Base-by-base conservation (phyloP, 2,329 filamentous ascomycete genomes). In the Dothiorella sarmentorum region DNA sequence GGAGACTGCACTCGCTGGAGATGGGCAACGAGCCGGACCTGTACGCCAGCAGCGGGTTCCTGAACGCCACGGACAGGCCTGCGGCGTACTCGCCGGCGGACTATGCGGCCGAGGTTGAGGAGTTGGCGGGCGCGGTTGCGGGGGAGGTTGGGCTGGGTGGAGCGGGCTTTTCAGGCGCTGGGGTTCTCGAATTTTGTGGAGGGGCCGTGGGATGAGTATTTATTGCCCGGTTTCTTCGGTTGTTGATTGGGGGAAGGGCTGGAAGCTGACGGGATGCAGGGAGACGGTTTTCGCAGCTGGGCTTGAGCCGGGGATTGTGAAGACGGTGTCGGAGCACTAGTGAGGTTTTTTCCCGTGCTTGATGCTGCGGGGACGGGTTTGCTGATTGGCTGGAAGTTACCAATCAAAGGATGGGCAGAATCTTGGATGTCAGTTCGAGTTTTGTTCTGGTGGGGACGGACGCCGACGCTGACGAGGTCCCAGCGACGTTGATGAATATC, bases 401-500 rank as follows among this genome's bases (percentile, higher is more conserved):
- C 47, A 51, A n/a, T 51, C 47, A 1, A 35, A 22, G 33, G 47
- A 51, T 17, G 47, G 47, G 13, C 18, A 20, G 26, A 31, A 37
- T 15, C 31, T 51, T 5, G 47, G 20, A n/a, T 7, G 47, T 51
- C 15, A 3, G 31, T 37, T 18, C 13, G 4, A 6, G 7, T 15
- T 15, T 7, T 5, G 3, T n/a, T n/a, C n/a, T n/a, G n/a, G n/a
- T n/a, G n/a, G n/a, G n/a, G n/a, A n/a, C n/a, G n/a, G n/a, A n/a
- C n/a, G n/a, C n/a, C n/a, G 17, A 4, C 13, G 10, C 47, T 51
- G 20, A 51, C 47, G 3, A 6, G 10, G 2, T 7, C n/a, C 11
- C n/a, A 57, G 53, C n/a, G 22, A 57, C 53, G n/a, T 18, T 57
- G 40, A 57, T 57, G 53, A 57, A 45, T 42, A 33, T 47, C 17